Evolutionary conservation across 805 yeast genomes (phyloP), one percentile per base, ranked within the genome.

Genomic region (Groenewaldozyma salmanticensis): DNA sequence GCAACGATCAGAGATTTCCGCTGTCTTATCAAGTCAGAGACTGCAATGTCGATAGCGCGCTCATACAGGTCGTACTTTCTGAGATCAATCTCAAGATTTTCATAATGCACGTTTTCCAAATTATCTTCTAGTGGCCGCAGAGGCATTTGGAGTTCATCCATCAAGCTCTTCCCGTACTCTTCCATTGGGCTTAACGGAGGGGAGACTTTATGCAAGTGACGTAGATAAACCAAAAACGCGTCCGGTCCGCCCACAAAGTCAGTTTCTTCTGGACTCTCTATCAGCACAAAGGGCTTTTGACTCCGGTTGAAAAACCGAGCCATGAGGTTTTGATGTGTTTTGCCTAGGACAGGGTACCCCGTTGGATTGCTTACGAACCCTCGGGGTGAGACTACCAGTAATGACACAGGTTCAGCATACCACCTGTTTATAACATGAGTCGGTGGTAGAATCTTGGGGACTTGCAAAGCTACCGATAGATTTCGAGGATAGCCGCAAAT

Each of bases 1-100:
- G 81, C 68, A 24, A 13, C 13, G 13, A 24, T 24, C 29, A 7
- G 11, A 24, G 29, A 24, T 24, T 24, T 7, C n/a, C n/a, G n/a
- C n/a, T n/a, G n/a, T n/a, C n/a, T n/a, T 24, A 24, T 24, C 13
- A 24, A 24, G 21, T 46, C 47, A 58, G 70, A 50, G 15, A 81
- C 44, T 0, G 88, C 85, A 33, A 66, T 56, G 20, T 61, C 63
- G 4, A 82, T 73, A 1, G 95, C 94, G 21, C 62, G 51, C 44
- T 71, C 78, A 55, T 88, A 88, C 45, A 69, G 68, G 5, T 70
- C 66, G 56, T 88, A 88, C 59, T 88, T 88, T 37, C 66, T 65
- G 0, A 54, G 51, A 58, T 88, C 96, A 35, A 67, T 64, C 57
- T 85, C 94, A 57, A 88, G 87, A 3, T 71, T 68, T 18, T 70